Evolutionary conservation across 352 stramenopile genomes (phyloP).

Genomic region (Globisporangium irregulare): DNA sequence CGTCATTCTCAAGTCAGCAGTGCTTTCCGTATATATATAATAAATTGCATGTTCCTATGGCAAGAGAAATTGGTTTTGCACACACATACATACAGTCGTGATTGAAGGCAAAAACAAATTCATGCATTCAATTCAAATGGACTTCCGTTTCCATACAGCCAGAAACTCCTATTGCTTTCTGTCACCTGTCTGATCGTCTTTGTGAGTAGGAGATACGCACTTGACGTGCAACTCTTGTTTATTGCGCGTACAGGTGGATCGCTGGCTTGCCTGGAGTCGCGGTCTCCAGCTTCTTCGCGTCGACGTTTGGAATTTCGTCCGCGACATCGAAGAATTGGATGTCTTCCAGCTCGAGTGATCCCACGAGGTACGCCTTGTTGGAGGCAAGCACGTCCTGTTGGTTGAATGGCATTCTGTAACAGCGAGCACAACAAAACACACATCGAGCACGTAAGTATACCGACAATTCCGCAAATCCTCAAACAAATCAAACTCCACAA

Average conservation of each 20-base stretch:
- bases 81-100: not conserved
- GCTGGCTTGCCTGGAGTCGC: constrained; percentile 80
- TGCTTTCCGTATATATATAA: not conserved
- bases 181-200: not conserved
- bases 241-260: constrained; percentile 67
- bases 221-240: constrained; percentile 8
- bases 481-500: constrained; percentile 9
- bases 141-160: not conserved
- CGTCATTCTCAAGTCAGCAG: not conserved
- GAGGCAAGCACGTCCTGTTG: constrained; percentile 91
- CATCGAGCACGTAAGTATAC: not conserved
- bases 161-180: not conserved
- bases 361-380: constrained; percentile 90
- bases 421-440: constrained; percentile 12
- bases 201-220: not conserved
- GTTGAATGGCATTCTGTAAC: constrained; percentile 91
- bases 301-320: constrained; percentile 65
- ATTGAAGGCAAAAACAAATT: not conserved
- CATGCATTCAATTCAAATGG: not conserved
- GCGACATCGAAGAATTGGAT: constrained; percentile 83
- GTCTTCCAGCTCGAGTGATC: constrained; percentile 87
- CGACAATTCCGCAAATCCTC: not conserved
- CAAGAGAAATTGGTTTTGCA: not conserved
- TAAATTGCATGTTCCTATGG: not conserved
- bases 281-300: constrained; percentile 84